Percentiles rank a stretch among this genome's conserved stretches.
Evolutionary conservation across 2,329 filamentous ascomycete genomes (phyloP).

Genomic region (Aspergillus pseudotamarii): DNA sequence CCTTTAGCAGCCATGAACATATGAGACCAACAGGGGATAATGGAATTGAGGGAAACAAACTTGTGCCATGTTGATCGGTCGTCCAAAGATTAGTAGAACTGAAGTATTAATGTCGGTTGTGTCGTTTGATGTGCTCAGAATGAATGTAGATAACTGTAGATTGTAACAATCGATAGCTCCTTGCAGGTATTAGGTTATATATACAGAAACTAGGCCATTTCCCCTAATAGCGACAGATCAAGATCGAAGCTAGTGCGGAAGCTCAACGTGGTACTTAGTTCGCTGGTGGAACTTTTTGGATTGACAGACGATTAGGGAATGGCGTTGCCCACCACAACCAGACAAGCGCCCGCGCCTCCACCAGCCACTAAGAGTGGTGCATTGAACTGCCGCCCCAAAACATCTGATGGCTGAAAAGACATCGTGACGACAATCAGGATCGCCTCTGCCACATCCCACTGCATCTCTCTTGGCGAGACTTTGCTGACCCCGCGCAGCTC

Average conservation of each 20-base stretch:
- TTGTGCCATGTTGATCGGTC: slow-evolving; percentile 27
- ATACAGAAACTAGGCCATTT: background rate
- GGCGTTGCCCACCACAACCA: slow-evolving; percentile 37
- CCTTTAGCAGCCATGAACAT: background rate
- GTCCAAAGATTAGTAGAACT: background rate
- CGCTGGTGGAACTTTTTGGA: background rate
- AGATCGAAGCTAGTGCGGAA: background rate
- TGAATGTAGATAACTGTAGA: background rate
- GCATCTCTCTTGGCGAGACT: slow-evolving; percentile 5
- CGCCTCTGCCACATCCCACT: slow-evolving; percentile 7
- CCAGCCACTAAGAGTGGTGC: slow-evolving; percentile 21
- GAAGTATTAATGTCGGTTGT: background rate
- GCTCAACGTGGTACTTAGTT: background rate
- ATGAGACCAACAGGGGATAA: background rate
- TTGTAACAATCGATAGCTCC: background rate
- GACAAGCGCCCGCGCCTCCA: slow-evolving; percentile 26
- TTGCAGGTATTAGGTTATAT: background rate
- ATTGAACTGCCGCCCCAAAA: slow-evolving; percentile 23
- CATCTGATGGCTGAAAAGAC: slow-evolving; percentile 19
- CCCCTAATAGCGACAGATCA: background rate
- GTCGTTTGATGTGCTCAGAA: background rate
- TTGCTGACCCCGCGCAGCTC: slow-evolving; percentile 12
- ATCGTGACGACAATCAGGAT: slow-evolving; percentile 15
- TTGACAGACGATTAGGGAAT: slow-evolving; percentile 16
- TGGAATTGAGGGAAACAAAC: slow-evolving; percentile 16